Evolutionary conservation across 495 filamentous ascomycete genomes (phyloP), one percentile per base, ranked within the genome.

Genomic region (Venustampulla echinocandica): DNA sequence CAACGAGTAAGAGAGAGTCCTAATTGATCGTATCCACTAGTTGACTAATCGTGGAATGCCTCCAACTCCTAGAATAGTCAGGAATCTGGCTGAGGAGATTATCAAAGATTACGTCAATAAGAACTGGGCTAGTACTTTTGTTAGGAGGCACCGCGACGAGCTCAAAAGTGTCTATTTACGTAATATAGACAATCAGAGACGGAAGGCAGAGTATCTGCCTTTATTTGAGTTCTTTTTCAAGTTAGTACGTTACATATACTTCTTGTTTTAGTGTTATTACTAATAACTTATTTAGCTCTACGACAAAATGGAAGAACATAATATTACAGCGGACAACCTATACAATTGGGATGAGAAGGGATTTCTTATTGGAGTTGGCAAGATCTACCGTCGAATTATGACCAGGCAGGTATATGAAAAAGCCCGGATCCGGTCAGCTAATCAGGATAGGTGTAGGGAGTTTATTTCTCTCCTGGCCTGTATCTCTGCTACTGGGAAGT

Each of bases 301-400:
- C 13, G 4, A 38, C 27, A 22, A 24, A n/a, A 47, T 47, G 14
- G 17, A 47, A 40, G 40, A 47, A 39, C 40, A 47, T 30, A 4
- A 19, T 7, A 47, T 47, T 39, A 47, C 33, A 47, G 19, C 33
- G 10, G 44, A 47, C 2, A 47, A 47, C 25, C 4, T 47, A 9
- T 37, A 47, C 14, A 47, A 47, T 19, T 38, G 21, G 14, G 44
- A 47, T 34, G 33, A 47, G 30, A 47, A 47, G 23, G 42, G 36
- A 19, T 48, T 38, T 11, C 19, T 48, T n/a, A 40, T 48, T 28
- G 23, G 37, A 17, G 36, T 37, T 37, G 56, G 60, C 38, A 2
- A 32, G 1, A 9, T 30, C 2, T 38, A 46, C 21, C 55, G 58
- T 49, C 52, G 67, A 46, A 37, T 64, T 51, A 69, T 54, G 34